Base-by-base conservation (phyloP, 768 basidiomycete species). In the Coprinellus micaceus region DNA sequence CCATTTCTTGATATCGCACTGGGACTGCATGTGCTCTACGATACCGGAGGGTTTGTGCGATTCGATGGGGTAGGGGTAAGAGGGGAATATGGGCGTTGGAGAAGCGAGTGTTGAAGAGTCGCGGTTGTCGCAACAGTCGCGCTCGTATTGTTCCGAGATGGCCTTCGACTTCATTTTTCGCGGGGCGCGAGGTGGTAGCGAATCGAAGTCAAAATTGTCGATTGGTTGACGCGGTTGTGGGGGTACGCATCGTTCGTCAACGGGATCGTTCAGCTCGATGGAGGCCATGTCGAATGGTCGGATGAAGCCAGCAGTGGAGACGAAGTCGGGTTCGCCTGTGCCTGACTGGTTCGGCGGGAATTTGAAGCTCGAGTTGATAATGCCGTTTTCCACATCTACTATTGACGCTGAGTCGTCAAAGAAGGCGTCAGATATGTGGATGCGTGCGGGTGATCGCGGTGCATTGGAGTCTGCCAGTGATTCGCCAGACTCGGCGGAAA, bases 271-370 rank as follows among this genome's bases (percentile, higher is more conserved):
- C 19, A 24, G 49, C 21, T 15, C 59, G 21, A 56, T 47, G 17
- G 58, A 51, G n/a, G 53, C 60, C 15, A 69, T 65, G 56, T 77
- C 74, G 57, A 76, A 82, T 12, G 77, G 71, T 57, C 78, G 77
- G 33, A 83, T 82, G 64, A 83, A 82, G 7, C 69, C 66, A 15
- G 81, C 81, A 0, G 80, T 81, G 10, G 69, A 63, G 13, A 67
- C 66, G 56, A 74, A 78, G 25, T 58, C 60, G 45, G 41, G 41
- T 36, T 62, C 50, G 13, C 12, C 56, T 12, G 59, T 39, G n/a
- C 19, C 47, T 28, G 21, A 54, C 0, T 30, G 28, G 37, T 63
- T 63, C 26, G 46, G 54, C 9, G 62, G 62, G 53, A 64, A 63
- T 1, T 53, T 49, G 33, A 60, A 64, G 45, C 54, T 61, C 21